A percentile compares a stretch with the other conserved stretches of the same genome.
Evolutionary conservation across 2,329 filamentous ascomycete genomes (phyloP).

Genomic region (Leptoxyphium fumago): DNA sequence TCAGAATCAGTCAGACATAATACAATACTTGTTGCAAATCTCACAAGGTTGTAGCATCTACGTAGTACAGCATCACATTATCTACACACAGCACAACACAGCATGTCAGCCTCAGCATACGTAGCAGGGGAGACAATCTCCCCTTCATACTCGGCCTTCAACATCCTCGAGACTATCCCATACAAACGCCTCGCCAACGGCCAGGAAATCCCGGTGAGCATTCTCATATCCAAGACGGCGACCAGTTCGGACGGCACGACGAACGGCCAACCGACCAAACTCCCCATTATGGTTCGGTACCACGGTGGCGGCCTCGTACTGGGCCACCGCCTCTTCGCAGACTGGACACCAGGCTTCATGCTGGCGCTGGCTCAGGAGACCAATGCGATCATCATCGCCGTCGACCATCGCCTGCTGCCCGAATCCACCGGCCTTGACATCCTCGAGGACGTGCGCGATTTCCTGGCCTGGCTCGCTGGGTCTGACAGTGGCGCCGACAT

Average conservation of each 20-base stretch:
- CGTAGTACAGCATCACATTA: too few relatives aligned
- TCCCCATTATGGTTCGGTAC: conserved; percentile 28
- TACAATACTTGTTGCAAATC: too few relatives aligned
- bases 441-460: conserved; percentile 32
- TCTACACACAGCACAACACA: too few relatives aligned
- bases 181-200: conserved; percentile 26
- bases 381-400: conserved; percentile 31
- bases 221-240: conserved; percentile 25
- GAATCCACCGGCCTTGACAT: conserved; percentile 33
- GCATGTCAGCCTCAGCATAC: background rate
- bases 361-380: conserved; percentile 25
- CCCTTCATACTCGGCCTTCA: conserved; percentile 24
- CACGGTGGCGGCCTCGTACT: conserved; percentile 31
- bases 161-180: conserved; percentile 20
- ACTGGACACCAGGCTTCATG: conserved; percentile 17
- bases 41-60: too few relatives aligned
- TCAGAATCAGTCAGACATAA: too few relatives aligned
- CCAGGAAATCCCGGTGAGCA: conserved; percentile 23
- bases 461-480: conserved; percentile 32
- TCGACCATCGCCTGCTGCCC: conserved; percentile 39
- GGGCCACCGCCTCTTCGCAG: conserved; percentile 4
- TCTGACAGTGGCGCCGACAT: conserved; percentile 1
- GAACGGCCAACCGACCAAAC: conserved; percentile 16
- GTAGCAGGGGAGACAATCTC: background rate
- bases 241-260: background rate